phyloP scores from a whole-genome alignment of 495 filamentous ascomycete species.

The Aspergillus taichungensis region DNA sequence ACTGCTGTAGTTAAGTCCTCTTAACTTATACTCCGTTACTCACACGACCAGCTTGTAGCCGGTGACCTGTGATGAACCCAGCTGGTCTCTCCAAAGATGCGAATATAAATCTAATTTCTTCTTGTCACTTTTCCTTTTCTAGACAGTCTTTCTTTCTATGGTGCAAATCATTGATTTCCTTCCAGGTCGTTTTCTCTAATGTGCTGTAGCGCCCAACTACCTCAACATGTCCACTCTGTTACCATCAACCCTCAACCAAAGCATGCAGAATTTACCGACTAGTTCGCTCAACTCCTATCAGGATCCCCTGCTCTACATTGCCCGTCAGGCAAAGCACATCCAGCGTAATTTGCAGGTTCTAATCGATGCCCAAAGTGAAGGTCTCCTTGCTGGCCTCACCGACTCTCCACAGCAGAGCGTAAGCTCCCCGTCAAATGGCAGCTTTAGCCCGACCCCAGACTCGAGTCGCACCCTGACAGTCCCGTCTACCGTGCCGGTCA shows the following conservation, averaged over 20 bases:
- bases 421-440: conserved; percentile 34
- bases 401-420: conserved; percentile 22
- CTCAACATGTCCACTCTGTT: conserved; percentile 27
- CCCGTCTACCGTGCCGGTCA: conserved; percentile 46
- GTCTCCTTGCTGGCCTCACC: conserved; percentile 49
- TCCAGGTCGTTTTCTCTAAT: no score
- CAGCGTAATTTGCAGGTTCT: conserved; percentile 69
- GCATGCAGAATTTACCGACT: conserved; percentile 19
- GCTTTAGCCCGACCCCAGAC: conserved; percentile 34
- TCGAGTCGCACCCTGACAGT: conserved; percentile 13
- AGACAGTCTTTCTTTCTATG: no score
- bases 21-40: no score
- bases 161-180: no score
- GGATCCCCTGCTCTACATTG: conserved; percentile 34
- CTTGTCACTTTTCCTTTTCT: no score
- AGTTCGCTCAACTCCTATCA: conserved; percentile 23
- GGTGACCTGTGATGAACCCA: no score
- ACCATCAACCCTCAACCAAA: conserved; percentile 16
- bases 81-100: no score
- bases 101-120: no score
- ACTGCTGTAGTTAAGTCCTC: no score
- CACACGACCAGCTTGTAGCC: no score
- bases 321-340: conserved; percentile 44
- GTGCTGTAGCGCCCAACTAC: no score
- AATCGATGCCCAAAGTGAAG: conserved; percentile 77